phyloP scores from a whole-genome alignment of 441 rosid genomes.

The Adansonia grandidieri region DNA sequence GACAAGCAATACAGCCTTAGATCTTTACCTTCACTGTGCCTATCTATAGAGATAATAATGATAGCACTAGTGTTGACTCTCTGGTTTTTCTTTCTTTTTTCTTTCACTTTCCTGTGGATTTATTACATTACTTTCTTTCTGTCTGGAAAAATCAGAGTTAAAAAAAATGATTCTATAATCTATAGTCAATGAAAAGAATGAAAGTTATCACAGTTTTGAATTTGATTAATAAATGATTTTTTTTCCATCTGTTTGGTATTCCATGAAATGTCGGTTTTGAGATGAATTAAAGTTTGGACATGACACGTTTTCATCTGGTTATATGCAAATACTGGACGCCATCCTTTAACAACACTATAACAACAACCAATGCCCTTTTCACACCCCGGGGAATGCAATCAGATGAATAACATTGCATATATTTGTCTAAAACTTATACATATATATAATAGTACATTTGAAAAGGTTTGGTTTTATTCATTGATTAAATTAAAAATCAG shows the following conservation, averaged over 20 bases:
- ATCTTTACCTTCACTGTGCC: neutral
- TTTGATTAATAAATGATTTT: neutral
- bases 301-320: neutral
- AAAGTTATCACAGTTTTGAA: neutral
- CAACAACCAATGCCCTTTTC: constrained; percentile 4
- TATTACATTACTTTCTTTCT: neutral
- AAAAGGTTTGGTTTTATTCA: neutral
- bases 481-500: neutral
- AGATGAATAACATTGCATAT: constrained; percentile 8
- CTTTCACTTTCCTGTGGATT: neutral
- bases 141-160: neutral
- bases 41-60: neutral
- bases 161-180: neutral
- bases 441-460: neutral
- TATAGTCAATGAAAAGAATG: constrained; percentile 18
- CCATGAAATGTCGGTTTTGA: constrained; percentile 17
- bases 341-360: neutral
- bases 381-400: neutral
- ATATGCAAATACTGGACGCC: constrained; percentile 5
- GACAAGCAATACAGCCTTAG: neutral
- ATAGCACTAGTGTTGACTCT: neutral
- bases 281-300: constrained; percentile 1
- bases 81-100: neutral
- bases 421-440: neutral
- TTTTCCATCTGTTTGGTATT: neutral